Evolutionary conservation across 768 basidiomycete genomes (phyloP).

Genomic region (Suillus ampliporus): DNA sequence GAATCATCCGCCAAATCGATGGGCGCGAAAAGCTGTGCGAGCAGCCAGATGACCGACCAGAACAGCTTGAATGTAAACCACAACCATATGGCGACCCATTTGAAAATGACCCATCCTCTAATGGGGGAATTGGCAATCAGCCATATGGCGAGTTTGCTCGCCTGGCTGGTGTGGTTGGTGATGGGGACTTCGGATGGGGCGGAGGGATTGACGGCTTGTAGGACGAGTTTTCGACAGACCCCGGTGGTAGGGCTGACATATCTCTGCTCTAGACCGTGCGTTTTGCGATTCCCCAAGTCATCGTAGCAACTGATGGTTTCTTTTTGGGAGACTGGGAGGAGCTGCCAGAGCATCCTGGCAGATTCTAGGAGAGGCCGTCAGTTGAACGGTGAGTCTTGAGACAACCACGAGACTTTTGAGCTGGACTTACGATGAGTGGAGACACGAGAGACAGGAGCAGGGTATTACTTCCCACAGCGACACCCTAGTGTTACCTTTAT

Average conservation of each 20-base stretch:
- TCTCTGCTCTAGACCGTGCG: conserved; percentile 20
- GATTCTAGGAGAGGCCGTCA: neutral
- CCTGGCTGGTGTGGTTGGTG: conserved; percentile 3
- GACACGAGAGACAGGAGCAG: neutral
- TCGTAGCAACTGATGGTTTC: conserved; percentile 9
- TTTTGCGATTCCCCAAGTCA: conserved; percentile 1
- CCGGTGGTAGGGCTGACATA: conserved; percentile 25
- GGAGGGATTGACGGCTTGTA: conserved; percentile 19
- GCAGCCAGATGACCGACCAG: conserved; percentile 15
- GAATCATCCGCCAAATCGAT: neutral
- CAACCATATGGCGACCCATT: conserved; percentile 16
- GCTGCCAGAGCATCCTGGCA: neutral
- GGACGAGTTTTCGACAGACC: conserved; percentile 16
- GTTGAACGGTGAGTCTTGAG: neutral
- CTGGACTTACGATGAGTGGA: neutral
- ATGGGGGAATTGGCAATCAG: conserved; percentile 15
- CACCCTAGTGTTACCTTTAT: neutral
- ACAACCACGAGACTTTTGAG: neutral
- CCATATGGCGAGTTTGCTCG: conserved; percentile 21
- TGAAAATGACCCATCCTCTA: neutral
- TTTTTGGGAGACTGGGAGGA: neutral
- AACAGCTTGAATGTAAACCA: conserved; percentile 17
- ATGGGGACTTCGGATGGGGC: conserved; percentile 7
- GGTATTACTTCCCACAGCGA: neutral
- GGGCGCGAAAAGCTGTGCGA: neutral